phyloP scores from a whole-genome alignment of 2,329 filamentous ascomycete genomes.

The Talaromyces sp. region DNA sequence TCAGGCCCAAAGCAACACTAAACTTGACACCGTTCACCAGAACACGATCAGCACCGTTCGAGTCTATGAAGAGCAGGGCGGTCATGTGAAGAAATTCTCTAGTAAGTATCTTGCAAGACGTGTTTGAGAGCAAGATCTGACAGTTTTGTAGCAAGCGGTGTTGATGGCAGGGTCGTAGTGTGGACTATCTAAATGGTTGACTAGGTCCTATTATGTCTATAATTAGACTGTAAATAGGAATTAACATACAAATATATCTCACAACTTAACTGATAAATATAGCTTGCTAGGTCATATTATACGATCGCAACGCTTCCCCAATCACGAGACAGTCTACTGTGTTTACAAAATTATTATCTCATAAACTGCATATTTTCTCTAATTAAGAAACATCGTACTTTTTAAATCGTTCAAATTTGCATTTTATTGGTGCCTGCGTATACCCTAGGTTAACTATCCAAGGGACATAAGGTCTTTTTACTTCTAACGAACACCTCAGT shows the following conservation, averaged over 20 bases:
- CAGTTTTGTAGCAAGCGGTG: constrained; percentile 61
- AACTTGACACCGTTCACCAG: constrained; percentile 92
- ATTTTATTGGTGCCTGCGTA: no score
- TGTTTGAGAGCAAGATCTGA: constrained; percentile 12
- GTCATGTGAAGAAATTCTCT: constrained; percentile 72
- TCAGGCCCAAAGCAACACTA: constrained; percentile 84
- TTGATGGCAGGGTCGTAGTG: constrained; percentile 77
- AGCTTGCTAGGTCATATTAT: neutral
- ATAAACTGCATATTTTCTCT: no score
- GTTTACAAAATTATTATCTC: no score
- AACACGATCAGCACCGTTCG: constrained; percentile 89
- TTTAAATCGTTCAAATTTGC: no score
- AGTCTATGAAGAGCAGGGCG: constrained; percentile 63
- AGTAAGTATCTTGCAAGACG: constrained; percentile 55
- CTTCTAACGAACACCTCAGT: no score
- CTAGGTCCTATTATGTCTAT: neutral
- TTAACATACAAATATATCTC: neutral
- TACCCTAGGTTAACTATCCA: no score
- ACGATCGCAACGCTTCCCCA: no score
- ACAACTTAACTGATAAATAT: neutral
- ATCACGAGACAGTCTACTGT: no score
- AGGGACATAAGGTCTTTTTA: no score
- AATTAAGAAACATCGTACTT: no score
- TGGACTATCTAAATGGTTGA: constrained; percentile 57
- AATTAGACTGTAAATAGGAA: neutral